Evolutionary conservation across 2,329 filamentous ascomycete genomes (phyloP).

Genomic region (Thielaviopsis euricoi): DNA sequence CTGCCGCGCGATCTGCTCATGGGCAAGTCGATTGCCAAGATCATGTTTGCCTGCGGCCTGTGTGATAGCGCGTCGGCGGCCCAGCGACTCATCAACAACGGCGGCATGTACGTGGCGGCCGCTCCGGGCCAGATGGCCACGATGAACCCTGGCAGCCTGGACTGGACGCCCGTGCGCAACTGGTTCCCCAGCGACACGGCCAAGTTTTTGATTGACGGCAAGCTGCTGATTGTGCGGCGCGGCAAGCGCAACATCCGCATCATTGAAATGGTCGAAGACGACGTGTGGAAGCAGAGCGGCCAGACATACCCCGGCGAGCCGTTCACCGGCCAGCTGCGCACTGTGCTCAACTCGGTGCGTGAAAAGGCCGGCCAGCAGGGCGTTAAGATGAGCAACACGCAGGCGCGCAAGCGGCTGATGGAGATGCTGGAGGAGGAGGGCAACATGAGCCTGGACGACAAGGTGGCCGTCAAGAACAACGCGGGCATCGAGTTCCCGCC

Average conservation of each 20-base stretch:
- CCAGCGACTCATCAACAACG: constrained; percentile 35
- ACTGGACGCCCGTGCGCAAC: constrained; percentile 44
- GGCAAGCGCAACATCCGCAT: constrained; percentile 48
- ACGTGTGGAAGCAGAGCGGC: constrained; percentile 33
- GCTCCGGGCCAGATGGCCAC: constrained; percentile 24
- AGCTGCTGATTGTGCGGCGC: constrained; percentile 42
- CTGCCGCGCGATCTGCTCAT: constrained; percentile 41
- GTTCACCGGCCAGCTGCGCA: constrained; percentile 30
- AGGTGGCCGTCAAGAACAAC: constrained; percentile 23
- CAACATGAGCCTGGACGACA: constrained; percentile 9
- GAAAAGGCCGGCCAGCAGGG: constrained; percentile 20
- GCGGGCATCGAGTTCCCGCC: constrained; percentile 24
- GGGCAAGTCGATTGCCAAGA: constrained; percentile 36
- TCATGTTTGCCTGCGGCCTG: constrained; percentile 45
- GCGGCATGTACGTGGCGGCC: constrained; percentile 45
- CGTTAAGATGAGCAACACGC: constrained; percentile 15
- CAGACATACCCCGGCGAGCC: constrained; percentile 36
- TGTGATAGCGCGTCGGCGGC: constrained; percentile 39
- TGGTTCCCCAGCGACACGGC: constrained; percentile 40
- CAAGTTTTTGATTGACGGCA: constrained; percentile 43
- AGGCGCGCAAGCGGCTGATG: constrained; percentile 18
- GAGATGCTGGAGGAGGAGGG: constrained; percentile 12
- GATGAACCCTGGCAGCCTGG: constrained; percentile 33
- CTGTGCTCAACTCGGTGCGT: constrained; percentile 23
- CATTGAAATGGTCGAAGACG: constrained; percentile 40